Evolutionary conservation across 2,329 filamentous ascomycete genomes (phyloP), one percentile per base, ranked within the genome.

Genomic region (Beauveria rudraprayagi): DNA sequence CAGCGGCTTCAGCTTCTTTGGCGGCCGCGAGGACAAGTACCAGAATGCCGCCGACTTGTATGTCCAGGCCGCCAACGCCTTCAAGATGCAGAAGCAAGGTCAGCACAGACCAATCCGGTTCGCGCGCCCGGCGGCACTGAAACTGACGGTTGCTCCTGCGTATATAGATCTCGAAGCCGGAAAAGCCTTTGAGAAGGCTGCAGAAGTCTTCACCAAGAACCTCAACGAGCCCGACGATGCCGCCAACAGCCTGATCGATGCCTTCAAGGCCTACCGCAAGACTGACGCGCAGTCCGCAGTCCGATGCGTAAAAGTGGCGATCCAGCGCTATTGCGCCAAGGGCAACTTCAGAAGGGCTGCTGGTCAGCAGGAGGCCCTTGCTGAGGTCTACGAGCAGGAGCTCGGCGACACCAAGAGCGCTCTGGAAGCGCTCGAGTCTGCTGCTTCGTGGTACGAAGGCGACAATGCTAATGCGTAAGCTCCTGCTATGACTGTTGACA

Each of bases 241-340:
- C 53, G 92, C 93, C 65, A 95, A 96, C 76, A 88, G 89, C 53
- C 79, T 92, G 63, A 85, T 88, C 69, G 92, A 97, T 73, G 94
- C 94, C 57, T 97, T 92, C 83, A 97, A 97, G 80, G 89, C 91
- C 63, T 97, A 97, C 78, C 84, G 88, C 69, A 95, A 92, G 76
- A 86, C 89, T 58, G 86, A 90, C 69, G 92, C 92, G 22, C 82
- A 91, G 71, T 88, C 93, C 69, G 93, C 92, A 17, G 90, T 89
- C 48, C 81, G 90, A 64, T 92, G 90, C 70, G 79, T 97, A 61
- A 85, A 91, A 65, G 78, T 86, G 66, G 89, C 92, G 46, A 91
- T 97, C 71, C 80, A 86, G 62, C 90, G 94, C 73, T 97, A 96
- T 76, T 93, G 91, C 67, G 77, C 84, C 67, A 92, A 92, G 76